Conservation (phyloP, 208 protist genomes). For the Acanthamoeba sp. region DNA sequence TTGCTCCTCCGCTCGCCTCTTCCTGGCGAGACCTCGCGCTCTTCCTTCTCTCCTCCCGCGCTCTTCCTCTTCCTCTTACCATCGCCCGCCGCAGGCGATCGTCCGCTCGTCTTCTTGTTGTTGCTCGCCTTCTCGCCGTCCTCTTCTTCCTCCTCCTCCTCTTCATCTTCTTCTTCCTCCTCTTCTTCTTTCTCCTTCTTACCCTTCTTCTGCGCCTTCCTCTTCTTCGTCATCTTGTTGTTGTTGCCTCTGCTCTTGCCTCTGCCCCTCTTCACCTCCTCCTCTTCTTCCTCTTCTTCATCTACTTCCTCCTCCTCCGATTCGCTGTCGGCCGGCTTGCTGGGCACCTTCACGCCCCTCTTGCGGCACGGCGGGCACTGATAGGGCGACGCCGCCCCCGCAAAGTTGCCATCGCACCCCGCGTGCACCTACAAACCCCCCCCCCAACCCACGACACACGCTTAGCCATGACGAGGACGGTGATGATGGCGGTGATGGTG, state of each 20-base stretch:
- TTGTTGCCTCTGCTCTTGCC: background rate
- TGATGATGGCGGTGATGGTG: no score
- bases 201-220: background rate
- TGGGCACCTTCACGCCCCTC: constrained; percentile 29
- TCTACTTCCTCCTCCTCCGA: background rate
- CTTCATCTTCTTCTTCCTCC: background rate
- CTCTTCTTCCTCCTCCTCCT: constrained; percentile 19
- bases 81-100: background rate
- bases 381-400: constrained; percentile 1
- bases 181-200: background rate
- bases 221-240: background rate
- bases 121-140: background rate
- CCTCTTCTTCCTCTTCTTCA: background rate
- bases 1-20: background rate
- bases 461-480: no score
- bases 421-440: background rate
- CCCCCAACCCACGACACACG: background rate
- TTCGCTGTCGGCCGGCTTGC: background rate
- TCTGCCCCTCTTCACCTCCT: background rate
- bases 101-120: background rate
- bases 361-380: constrained; percentile 49
- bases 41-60: background rate
- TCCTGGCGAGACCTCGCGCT: background rate
- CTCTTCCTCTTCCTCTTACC: background rate
- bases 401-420: constrained; percentile 37